Evolutionary conservation across 2,329 filamentous ascomycete genomes (phyloP), one percentile per base, ranked within the genome.

Genomic region (Penicillium italicum): DNA sequence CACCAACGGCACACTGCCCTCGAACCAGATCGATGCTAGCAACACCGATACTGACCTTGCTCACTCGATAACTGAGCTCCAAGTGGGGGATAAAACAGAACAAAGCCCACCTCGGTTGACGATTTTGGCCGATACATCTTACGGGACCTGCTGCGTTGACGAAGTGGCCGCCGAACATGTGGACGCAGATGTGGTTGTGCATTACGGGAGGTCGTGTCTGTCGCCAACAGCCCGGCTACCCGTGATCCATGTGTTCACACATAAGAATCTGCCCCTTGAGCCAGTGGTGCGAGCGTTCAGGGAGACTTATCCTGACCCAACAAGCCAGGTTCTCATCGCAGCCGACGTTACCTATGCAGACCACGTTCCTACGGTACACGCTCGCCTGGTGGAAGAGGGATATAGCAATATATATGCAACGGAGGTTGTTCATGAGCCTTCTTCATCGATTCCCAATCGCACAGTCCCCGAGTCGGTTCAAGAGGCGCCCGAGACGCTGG

Each of bases 81-180:
- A 61, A 12, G 58, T 70, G 41, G 57, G 62, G 16, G 62, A 67
- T 20, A 54, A 53, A 10, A 45, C 49, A 1, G 64, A 69, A 10
- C 59, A 61, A 14, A 57, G 56, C 34, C 63, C 74, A 2, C 69
- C 72, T 9, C 76, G 74, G 41, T 79, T 97, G 50, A 96, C 89
- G 65, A 92, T 99, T 57, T 79, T 99, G 18, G 94, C 88, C 31
- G 94, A 99, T 73, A 97, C 94, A 2, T 97, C 93, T 2, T 99
- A 97, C 74, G 95, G 94, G 57, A 88, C 93, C 0, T 99, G 94
- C 76, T 99, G 94, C 68, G 92, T 97, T 18, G 94, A 99, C 68
- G 94, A 99, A 76, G 87, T 97, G 38, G 94, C 94, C 0, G 94
- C 94, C 2, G 92, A 99, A 72, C 94, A 99, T 71, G 88, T 91